Evolutionary conservation across 2,329 filamentous ascomycete genomes (phyloP), one percentile per base, ranked within the genome.

Genomic region (Colletotrichum chrysophilum): DNA sequence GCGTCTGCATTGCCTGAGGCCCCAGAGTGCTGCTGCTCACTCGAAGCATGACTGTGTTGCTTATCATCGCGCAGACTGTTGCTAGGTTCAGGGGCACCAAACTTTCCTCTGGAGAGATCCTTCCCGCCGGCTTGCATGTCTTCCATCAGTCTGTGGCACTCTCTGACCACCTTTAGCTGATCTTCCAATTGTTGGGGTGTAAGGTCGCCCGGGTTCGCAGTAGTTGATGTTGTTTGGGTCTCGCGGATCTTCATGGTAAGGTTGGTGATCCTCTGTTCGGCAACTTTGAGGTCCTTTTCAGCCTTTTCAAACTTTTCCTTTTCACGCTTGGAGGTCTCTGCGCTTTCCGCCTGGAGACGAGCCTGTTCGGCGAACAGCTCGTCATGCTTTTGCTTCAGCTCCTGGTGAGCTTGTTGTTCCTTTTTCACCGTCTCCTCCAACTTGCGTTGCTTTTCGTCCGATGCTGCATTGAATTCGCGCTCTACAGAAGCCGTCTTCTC

Each of bases 261-360:
- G 26, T 77, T 77, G 18, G 36, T 52, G 26, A 77, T 67, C 13
- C 75, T 74, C 56, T 77, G 75, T 10, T 75, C 48, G 4, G 76
- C 65, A 60, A 48, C 36, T 2, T 66, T 38, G n/a, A 77, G 61
- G 5, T 75, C 66, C 26, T 62, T 72, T n/a, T 32, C 14, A 7
- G 16, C 66, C 26, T 58, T 72, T 16, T 32, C 4, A 13, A 24
- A 13, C 28, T 30, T 69, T 60, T 16, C 71, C 36, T 26, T 18
- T 24, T 24, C n/a, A 6, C 36, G 10, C 60, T 76, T 66, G 7
- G 7, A 48, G 38, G 38, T n/a, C 18, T 48, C 38, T 48, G 9
- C 38, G 38, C 38, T 28, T 34, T 14, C 13, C 13, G 2, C 26
- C n/a, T 70, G 24, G 12, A 28, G 14, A 5, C 48, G 16, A 18